A percentile compares a stretch with the other conserved stretches of the same genome.
These are phyloP conservation scores for Erodium maritimum DNA, from an alignment of 345 rosid species.

Conservation along the genomic window DNA sequence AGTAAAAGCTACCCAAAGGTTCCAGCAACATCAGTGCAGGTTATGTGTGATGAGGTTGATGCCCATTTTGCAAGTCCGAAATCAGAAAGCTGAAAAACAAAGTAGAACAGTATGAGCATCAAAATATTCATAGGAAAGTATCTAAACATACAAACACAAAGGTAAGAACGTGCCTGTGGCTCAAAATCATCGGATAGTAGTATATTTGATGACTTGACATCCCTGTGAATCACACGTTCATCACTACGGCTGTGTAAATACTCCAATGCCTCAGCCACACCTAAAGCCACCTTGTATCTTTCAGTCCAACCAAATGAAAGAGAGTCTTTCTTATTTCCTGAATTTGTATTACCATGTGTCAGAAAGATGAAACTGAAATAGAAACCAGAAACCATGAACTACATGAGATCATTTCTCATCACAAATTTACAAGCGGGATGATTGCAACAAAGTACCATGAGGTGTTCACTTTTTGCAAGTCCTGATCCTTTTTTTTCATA, in stretches of 20 bases:
- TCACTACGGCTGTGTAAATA: constrained; percentile 60
- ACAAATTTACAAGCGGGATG: too few relatives aligned
- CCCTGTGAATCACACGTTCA: constrained; percentile 75
- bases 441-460: too few relatives aligned
- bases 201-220: constrained; percentile 91
- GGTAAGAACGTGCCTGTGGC: constrained; percentile 26
- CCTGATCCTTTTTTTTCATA: too few relatives aligned
- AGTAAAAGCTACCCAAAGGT: constrained; percentile 62
- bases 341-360: too few relatives aligned
- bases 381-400: too few relatives aligned
- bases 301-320: constrained; percentile 63
- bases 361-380: too few relatives aligned
- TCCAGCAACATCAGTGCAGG: constrained; percentile 69
- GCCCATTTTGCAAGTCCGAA: constrained; percentile 78
- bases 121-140: too few relatives aligned
- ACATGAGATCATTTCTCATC: too few relatives aligned
- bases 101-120: too few relatives aligned
- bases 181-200: constrained; percentile 87
- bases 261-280: constrained; percentile 83
- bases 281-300: constrained; percentile 77
- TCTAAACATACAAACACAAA: too few relatives aligned
- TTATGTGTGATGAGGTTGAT: constrained; percentile 34
- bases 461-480: too few relatives aligned
- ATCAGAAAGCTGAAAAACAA: constrained; percentile 59
- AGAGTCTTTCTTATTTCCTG: constrained; percentile 38